Conservation (phyloP, 306 rosid species). For the Quercus alba region DNA sequence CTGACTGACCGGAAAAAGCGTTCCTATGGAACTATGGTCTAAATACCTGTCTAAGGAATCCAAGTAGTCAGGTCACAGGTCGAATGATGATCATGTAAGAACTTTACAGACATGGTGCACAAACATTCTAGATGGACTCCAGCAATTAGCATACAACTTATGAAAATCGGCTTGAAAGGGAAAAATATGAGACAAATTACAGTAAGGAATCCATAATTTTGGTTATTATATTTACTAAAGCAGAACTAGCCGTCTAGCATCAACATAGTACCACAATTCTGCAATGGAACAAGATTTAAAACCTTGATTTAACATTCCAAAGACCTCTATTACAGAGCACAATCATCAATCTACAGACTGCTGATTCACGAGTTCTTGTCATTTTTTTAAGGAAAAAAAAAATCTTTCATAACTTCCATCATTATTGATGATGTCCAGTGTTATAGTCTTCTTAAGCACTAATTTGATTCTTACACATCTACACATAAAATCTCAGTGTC, state of each 20-base stretch:
- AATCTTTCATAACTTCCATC: not conserved
- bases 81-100: too few species aligned
- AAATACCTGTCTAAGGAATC: too few species aligned
- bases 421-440: not conserved
- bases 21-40: too few species aligned
- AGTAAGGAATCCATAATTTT: not conserved
- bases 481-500: not conserved
- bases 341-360: not conserved
- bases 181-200: not conserved
- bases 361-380: not conserved
- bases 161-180: too few species aligned
- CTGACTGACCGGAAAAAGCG: too few species aligned
- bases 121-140: too few species aligned
- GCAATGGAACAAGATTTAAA: not conserved
- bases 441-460: not conserved
- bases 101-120: too few species aligned
- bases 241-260: too few species aligned
- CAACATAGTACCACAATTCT: not conserved
- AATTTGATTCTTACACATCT: not conserved
- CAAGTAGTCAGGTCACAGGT: too few species aligned
- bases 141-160: too few species aligned
- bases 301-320: not conserved
- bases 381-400: not conserved
- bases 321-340: not conserved
- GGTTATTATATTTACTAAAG: too few species aligned